Percentiles rank a stretch among this genome's conserved stretches.
phyloP scores from a whole-genome alignment of 148 eudicot species.

The Amaranthus cruentus region DNA sequence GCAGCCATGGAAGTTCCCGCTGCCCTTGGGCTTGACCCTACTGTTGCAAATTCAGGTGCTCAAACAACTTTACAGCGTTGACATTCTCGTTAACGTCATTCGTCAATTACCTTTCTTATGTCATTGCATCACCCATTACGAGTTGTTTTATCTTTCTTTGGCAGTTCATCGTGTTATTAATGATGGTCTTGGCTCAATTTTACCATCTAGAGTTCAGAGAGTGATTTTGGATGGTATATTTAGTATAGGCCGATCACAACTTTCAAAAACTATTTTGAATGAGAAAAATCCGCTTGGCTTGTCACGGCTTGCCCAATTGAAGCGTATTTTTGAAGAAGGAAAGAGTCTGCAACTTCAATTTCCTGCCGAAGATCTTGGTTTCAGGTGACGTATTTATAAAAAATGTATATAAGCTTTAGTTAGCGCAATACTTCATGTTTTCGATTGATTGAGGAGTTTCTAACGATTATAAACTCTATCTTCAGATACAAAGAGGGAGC shows the following conservation, averaged over 20 bases:
- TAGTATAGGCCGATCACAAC: constrained; percentile 82
- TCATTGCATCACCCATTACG: not conserved
- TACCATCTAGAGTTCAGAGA: constrained; percentile 68
- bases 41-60: constrained; percentile 75
- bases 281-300: constrained; percentile 87
- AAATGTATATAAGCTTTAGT: not conserved
- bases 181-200: constrained; percentile 53
- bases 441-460: not conserved
- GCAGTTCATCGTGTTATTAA: constrained; percentile 78
- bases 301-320: constrained; percentile 69
- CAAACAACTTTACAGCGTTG: not conserved
- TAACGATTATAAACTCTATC: not conserved
- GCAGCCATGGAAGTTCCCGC: constrained; percentile 97
- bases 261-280: constrained; percentile 64
- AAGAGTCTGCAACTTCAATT: constrained; percentile 97
- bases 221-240: constrained; percentile 72
- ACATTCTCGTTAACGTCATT: not conserved
- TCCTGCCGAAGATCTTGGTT: constrained; percentile 99
- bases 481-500: constrained; percentile 76
- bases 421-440: not conserved
- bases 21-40: constrained; percentile 93
- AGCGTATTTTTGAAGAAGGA: constrained; percentile 83
- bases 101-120: not conserved
- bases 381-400: constrained; percentile 40
- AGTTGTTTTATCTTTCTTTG: constrained; percentile 17